Percentiles rank a stretch among this genome's conserved stretches.
Evolutionary conservation across 2,329 filamentous ascomycete species (phyloP).

Genomic region (Cyanodermella asteris): DNA sequence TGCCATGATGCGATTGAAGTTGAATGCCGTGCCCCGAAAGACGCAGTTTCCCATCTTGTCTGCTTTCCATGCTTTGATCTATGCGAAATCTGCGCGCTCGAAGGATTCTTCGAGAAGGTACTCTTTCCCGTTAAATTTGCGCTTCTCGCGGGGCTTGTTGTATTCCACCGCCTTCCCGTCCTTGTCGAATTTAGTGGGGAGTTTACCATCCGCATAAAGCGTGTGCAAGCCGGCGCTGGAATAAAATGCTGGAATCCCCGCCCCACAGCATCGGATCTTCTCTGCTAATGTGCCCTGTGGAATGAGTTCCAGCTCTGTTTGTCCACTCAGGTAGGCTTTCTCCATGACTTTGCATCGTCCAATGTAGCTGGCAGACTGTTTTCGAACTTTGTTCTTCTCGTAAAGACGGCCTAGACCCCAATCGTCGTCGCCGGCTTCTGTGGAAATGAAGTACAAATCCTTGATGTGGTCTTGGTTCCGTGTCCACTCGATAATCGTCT

Average conservation of each 20-base stretch:
- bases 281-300: too few relatives aligned
- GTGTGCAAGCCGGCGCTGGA: conserved; percentile 42
- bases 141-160: conserved; percentile 44
- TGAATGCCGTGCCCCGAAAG: conserved; percentile 30
- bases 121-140: conserved; percentile 48
- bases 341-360: conserved; percentile 60
- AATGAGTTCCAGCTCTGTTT: conserved; percentile 53
- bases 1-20: conserved; percentile 52
- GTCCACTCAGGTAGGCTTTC: conserved; percentile 50
- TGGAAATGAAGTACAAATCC: conserved; percentile 3
- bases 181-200: conserved; percentile 58
- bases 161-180: conserved; percentile 56
- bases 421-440: conserved; percentile 43
- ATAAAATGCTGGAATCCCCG: conserved; percentile 62
- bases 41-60: conserved; percentile 60
- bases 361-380: conserved; percentile 49
- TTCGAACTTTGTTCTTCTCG: conserved; percentile 31
- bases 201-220: conserved; percentile 17
- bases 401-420: conserved; percentile 40
- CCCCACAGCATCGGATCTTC: conserved; percentile 49
- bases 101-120: conserved; percentile 63
- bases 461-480: conserved; percentile 8
- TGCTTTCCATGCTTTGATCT: conserved; percentile 53
- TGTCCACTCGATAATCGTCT: conserved; percentile 12
- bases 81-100: conserved; percentile 54